Percentiles rank a stretch among this genome's conserved stretches.
These are phyloP conservation scores for Zymoseptoria brevis DNA, from an alignment of 2,329 filamentous ascomycete genomes.

Conservation along the genomic window DNA sequence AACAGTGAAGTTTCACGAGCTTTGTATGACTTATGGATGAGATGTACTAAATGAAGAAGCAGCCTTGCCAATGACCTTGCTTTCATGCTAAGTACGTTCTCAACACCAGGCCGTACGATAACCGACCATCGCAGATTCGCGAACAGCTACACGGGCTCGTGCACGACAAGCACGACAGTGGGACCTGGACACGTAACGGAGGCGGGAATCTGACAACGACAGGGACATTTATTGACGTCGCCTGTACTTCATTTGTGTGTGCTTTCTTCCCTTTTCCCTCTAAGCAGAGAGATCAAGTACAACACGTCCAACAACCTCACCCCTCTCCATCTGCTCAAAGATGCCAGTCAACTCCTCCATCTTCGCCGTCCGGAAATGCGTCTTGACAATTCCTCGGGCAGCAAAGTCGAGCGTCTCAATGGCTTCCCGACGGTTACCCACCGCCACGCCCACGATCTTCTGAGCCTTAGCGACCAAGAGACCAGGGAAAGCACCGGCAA, in stretches of 20 bases:
- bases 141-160: neutral
- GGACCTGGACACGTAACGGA: no score
- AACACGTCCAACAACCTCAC: conserved; percentile 40
- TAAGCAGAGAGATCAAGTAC: conserved; percentile 36
- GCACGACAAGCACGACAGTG: neutral
- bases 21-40: neutral
- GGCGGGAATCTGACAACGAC: neutral
- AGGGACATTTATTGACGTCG: neutral
- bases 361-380: conserved; percentile 39
- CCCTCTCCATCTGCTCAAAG: conserved; percentile 42
- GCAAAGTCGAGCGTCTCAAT: conserved; percentile 44
- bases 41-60: neutral
- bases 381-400: conserved; percentile 39
- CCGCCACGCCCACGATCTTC: conserved; percentile 39
- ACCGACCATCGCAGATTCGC: neutral
- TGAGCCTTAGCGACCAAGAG: conserved; percentile 36
- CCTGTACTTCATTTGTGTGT: neutral
- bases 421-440: conserved; percentile 41
- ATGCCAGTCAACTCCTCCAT: conserved; percentile 40
- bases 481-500: conserved; percentile 35
- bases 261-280: neutral
- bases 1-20: neutral
- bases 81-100: neutral
- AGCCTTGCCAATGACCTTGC: neutral
- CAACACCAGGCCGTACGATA: neutral